Evolutionary conservation across 192 early-diverging fungal genomes (phyloP).

Genomic region (Entophlyctis helioformis): DNA sequence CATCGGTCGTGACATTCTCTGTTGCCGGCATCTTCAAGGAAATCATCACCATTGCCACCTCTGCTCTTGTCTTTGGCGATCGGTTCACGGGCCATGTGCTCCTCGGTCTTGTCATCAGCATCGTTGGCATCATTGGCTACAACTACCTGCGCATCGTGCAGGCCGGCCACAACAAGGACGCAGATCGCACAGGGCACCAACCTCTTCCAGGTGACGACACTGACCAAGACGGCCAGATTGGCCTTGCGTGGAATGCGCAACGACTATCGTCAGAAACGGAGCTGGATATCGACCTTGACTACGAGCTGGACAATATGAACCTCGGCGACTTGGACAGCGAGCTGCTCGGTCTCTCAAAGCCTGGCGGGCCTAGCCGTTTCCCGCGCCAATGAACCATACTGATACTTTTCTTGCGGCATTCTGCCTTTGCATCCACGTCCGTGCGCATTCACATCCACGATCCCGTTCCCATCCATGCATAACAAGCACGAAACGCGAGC

Average conservation of each 20-base stretch:
- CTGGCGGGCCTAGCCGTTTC: too few relatives aligned
- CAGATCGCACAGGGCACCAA: too few relatives aligned
- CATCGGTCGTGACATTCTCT: conserved; percentile 79
- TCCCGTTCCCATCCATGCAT: too few relatives aligned
- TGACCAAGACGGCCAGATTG: background rate
- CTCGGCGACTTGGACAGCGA: too few relatives aligned
- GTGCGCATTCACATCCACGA: too few relatives aligned
- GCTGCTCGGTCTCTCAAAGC: too few relatives aligned
- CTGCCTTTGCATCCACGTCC: too few relatives aligned
- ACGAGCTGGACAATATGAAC: background rate
- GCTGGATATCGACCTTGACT: background rate
- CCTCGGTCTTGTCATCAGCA: conserved; percentile 61
- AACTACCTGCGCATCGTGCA: conserved; percentile 25
- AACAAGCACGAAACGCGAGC: too few relatives aligned
- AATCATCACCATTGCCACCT: conserved; percentile 66
- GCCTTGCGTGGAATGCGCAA: background rate
- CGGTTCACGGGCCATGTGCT: conserved; percentile 61
- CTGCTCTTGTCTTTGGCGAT: conserved; percentile 71
- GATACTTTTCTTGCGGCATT: too few relatives aligned
- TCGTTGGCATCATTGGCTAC: conserved; percentile 71
- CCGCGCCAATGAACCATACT: too few relatives aligned
- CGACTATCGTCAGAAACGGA: background rate
- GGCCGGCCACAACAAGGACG: conserved; percentile 3
- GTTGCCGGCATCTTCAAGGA: conserved; percentile 77
- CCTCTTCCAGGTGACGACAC: conserved; percentile 2